Base-by-base conservation (phyloP, 106 monocot species). In the Xerophyta viscosa region DNA sequence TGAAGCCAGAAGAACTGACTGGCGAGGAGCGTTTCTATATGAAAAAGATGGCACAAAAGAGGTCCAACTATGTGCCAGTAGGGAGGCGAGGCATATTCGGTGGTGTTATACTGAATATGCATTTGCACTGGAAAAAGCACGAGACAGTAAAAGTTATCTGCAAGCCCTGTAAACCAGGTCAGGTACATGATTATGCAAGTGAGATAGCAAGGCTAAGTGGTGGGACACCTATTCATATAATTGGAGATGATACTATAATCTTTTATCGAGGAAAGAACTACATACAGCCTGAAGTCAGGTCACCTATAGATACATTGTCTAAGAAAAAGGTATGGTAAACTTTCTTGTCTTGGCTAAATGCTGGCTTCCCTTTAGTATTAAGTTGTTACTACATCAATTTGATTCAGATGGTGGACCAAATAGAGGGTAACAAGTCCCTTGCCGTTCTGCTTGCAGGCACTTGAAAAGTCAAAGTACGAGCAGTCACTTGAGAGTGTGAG, bases 111-210 rank as follows among this genome's bases (percentile, higher is more conserved):
- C 55, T 98, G 1, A 98, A 98, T 67, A 98, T 98, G 89, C 96
- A 89, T 73, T 46, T 98, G 68, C 96, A 98, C 60, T 98, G 96
- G 96, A 98, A 98, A 69, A 98, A 89, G 36, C 98, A 98, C 71
- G 98, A 98, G 62, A 98, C 98, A 20, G 98, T 98, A 10, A 90
- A 86, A 46, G 98, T 98, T 51, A 51, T 98, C 27, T 98, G 98
- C 66, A 98, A 86, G 49, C 98, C 98, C 19, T 91, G 98, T 58
- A 90, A 86, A 58, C 86, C 82, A 37, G 90, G 90, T 15, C 98
- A 98, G 67, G 71, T 90, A 51, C 79, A 90, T 50, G 98, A 98
- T 53, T 98, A 90, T 69, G 90, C 86, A 21, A 67, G 46, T 56
- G 90, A 98, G 44, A 63, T 98, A 55, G 84, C 86, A 20, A 71